Percentiles rank a stretch among this genome's conserved stretches.
These are phyloP conservation scores for Bolboschoenus planiculmis DNA, from an alignment of 176 grass and related monocot genomes.

Conservation along the genomic window DNA sequence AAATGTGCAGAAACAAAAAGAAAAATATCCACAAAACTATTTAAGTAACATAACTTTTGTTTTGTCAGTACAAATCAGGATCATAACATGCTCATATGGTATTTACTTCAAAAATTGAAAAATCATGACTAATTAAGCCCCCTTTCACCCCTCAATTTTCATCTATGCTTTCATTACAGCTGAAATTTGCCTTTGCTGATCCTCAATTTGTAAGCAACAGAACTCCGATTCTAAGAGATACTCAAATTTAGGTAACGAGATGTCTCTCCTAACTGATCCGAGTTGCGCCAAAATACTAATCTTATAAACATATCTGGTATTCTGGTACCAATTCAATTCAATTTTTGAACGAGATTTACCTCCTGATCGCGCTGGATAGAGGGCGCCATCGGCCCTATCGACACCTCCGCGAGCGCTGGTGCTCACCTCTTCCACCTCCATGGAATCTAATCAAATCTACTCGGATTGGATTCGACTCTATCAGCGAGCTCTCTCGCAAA, in stretches of 20 bases:
- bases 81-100: not conserved
- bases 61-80: not conserved
- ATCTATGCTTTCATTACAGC: not conserved
- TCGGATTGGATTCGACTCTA: not conserved
- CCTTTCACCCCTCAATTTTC: not conserved
- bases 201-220: not conserved
- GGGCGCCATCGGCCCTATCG: slow-evolving; percentile 11
- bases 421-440: slow-evolving; percentile 52
- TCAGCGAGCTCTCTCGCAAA: not conserved
- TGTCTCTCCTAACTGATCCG: not conserved
- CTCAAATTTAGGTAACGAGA: not conserved
- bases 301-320: not conserved
- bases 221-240: not conserved
- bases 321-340: not conserved
- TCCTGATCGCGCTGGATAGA: slow-evolving; percentile 43
- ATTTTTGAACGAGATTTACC: slow-evolving; percentile 39
- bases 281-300: not conserved
- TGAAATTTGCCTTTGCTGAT: not conserved
- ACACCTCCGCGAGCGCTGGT: slow-evolving; percentile 31
- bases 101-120: not conserved
- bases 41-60: not conserved
- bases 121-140: not conserved
- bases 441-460: not conserved
- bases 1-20: not conserved
- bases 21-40: not conserved